Percentiles rank a stretch among this genome's conserved stretches.
phyloP scores from a whole-genome alignment of 176 grass and related monocot species.

The Triticum turgidum region DNA sequence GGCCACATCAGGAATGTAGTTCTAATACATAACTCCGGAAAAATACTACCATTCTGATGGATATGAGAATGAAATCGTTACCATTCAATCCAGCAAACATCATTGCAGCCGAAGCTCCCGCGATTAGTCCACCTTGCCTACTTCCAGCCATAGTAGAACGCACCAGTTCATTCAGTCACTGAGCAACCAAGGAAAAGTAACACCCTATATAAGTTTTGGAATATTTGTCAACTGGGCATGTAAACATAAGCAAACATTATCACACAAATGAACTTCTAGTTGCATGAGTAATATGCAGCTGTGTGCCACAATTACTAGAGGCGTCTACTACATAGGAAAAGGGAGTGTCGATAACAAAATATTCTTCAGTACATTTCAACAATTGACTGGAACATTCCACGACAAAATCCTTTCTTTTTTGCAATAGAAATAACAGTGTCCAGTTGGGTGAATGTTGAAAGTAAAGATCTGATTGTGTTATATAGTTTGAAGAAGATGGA shows the following conservation, averaged over 20 bases:
- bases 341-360: background rate
- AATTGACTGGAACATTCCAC: background rate
- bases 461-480: background rate
- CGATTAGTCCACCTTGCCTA: too few relatives aligned
- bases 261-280: background rate
- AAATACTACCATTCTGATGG: too few relatives aligned
- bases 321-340: background rate
- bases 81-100: too few relatives aligned
- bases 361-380: background rate
- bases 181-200: constrained; percentile 35
- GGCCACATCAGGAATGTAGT: too few relatives aligned
- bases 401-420: background rate
- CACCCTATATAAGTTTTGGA: background rate
- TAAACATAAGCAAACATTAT: background rate
- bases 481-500: constrained; percentile 6
- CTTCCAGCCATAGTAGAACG: too few relatives aligned
- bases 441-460: background rate
- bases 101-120: too few relatives aligned
- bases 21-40: too few relatives aligned
- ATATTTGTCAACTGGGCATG: background rate
- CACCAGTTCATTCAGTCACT: constrained; percentile 74
- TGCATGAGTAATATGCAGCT: background rate
- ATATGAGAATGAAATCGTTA: too few relatives aligned
- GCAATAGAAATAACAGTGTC: background rate
- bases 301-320: background rate